Evolutionary conservation across 2,329 filamentous ascomycete species (phyloP), one percentile per base, ranked within the genome.

Genomic region (Stagonosporopsis vannaccii): DNA sequence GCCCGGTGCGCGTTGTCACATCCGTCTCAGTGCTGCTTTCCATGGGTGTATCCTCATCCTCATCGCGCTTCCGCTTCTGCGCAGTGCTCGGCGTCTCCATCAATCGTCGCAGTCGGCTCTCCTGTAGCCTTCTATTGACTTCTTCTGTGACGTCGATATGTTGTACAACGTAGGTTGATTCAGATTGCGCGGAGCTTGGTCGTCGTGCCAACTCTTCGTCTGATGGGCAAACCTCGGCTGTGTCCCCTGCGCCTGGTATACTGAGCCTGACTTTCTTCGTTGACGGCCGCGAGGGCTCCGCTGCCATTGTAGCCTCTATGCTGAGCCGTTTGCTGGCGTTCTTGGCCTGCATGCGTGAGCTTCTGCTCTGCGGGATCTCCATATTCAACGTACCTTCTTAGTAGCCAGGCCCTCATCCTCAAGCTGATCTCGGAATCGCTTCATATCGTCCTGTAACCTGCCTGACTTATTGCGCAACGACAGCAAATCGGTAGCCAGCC

Each of bases 401-500:
- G 58, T 56, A 4, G 60, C 64, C 44, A 73, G 45, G 2, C 68
- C 72, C 44, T 69, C 65, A 32, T 56, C 62, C 26, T 69, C 65
- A 12, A 75, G 55, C 51, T 71, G 66, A 15, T 69, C 66, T 22
- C 66, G 62, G 40, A 75, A 70, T 28, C 66, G 61, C 50, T 71
- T 66, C 71, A 75, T 73, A 35, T 71, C 70, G 61, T 73, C 71
- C n/a, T 68, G 63, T 25, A 75, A 48, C 33, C 68, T 69, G 15
- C 71, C 67, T 15, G 70, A 67, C 51, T 72, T 71, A 25, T 72
- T 72, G 30, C 70, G 67, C 40, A 75, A 51, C 19, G 66, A 69
- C 42, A 74, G 52, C 35, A 75, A 66, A 43, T 74, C 71, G 6
- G 67, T 67, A n/a, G 71, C 68, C n/a, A 73, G 62, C 71, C 71